These are phyloP conservation scores for Phytophthora foliorum DNA, from an alignment of 352 stramenopile species.

Conservation along the genomic window DNA sequence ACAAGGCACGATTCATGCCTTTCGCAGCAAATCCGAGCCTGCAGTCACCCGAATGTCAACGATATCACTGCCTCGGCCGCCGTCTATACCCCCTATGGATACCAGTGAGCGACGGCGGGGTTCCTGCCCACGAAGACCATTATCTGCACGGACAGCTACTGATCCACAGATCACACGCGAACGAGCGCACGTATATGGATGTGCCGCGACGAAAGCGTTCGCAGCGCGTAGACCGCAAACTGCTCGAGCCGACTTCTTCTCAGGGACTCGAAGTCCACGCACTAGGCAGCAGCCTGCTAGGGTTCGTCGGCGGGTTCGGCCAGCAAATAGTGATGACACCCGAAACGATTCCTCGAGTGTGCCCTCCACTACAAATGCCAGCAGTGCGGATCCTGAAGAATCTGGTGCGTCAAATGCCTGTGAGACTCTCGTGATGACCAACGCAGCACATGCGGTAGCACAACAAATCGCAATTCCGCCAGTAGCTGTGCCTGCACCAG, in stretches of 20 bases:
- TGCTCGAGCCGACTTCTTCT: slow-evolving; percentile 21
- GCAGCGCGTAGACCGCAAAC: slow-evolving; percentile 29
- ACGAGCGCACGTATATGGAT: slow-evolving; percentile 59
- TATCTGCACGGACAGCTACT: slow-evolving; percentile 35
- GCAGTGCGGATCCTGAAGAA: not conserved
- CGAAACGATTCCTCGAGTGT: not conserved
- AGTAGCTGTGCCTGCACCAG: slow-evolving; percentile 31
- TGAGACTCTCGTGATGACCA: slow-evolving; percentile 69
- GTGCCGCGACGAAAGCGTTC: slow-evolving; percentile 64
- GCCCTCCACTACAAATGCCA: not conserved
- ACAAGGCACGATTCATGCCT: not conserved
- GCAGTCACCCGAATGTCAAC: not conserved
- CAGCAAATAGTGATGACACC: slow-evolving; percentile 3
- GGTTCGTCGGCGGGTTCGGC: slow-evolving; percentile 13
- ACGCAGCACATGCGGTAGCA: slow-evolving; percentile 56
- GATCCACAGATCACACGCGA: slow-evolving; percentile 51
- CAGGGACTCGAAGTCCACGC: slow-evolving; percentile 12
- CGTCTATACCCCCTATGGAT: slow-evolving; percentile 3
- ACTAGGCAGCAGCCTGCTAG: slow-evolving; percentile 14
- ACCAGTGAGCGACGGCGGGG: slow-evolving; percentile 4
- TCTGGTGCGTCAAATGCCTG: slow-evolving; percentile 39
- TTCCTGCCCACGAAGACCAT: slow-evolving; percentile 23
- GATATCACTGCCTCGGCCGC: slow-evolving; percentile 9
- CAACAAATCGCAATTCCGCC: slow-evolving; percentile 61
- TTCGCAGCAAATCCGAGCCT: slow-evolving; percentile 8